Conservation (phyloP, 1,139 yeast genomes). For the Sugiyamaella japonica region DNA sequence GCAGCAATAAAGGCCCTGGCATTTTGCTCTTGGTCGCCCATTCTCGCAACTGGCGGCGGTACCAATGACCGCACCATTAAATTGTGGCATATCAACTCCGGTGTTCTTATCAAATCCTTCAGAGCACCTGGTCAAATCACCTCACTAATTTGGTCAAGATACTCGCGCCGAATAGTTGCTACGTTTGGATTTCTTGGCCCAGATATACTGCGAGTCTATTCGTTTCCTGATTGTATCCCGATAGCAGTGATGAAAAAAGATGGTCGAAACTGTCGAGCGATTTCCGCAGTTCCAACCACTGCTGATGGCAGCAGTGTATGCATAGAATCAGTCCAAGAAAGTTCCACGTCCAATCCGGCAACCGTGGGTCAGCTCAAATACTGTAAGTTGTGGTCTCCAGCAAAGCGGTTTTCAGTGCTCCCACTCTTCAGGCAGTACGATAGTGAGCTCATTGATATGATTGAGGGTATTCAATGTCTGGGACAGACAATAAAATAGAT, state of each 20-base stretch:
- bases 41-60: slow-evolving; percentile 84
- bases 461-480: slow-evolving; percentile 47
- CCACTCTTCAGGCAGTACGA: slow-evolving; percentile 44
- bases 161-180: slow-evolving; percentile 63
- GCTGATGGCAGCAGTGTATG: slow-evolving; percentile 39
- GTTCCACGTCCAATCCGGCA: background rate
- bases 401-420: no score
- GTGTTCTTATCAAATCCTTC: slow-evolving; percentile 59
- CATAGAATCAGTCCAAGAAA: background rate
- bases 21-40: slow-evolving; percentile 68
- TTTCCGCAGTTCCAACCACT: slow-evolving; percentile 68
- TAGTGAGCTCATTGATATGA: slow-evolving; percentile 54
- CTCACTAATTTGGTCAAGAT: slow-evolving; percentile 71
- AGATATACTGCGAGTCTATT: slow-evolving; percentile 52
- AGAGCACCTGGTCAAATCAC: slow-evolving; percentile 75
- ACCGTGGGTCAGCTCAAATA: slow-evolving; percentile 57
- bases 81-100: slow-evolving; percentile 81
- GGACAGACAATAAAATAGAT: slow-evolving; percentile 26
- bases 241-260: slow-evolving; percentile 54
- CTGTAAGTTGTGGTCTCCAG: slow-evolving; percentile 61
- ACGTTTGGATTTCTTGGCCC: slow-evolving; percentile 67
- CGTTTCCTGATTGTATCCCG: slow-evolving; percentile 63
- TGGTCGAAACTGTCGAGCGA: slow-evolving; percentile 52
- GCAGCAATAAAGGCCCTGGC: slow-evolving; percentile 61
- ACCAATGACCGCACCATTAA: slow-evolving; percentile 79